Percentiles rank a stretch among this genome's conserved stretches.
Conservation (phyloP, 495 filamentous ascomycete genomes). For the Platismatia glauca region DNA sequence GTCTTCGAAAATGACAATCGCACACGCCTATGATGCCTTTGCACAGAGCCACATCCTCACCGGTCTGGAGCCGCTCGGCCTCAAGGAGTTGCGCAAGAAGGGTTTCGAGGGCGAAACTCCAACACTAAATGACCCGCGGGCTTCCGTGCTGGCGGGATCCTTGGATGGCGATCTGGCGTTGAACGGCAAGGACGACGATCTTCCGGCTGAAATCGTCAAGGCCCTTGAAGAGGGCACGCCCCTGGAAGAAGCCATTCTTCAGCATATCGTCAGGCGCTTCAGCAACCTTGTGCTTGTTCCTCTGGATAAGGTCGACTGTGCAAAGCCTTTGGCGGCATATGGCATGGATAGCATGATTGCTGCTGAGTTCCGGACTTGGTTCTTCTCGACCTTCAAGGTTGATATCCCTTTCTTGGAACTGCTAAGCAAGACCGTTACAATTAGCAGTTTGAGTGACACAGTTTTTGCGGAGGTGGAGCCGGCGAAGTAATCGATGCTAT, state of each 20-base stretch:
- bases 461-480: no score
- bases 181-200: no score
- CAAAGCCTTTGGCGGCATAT: constrained; percentile 40
- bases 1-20: no score
- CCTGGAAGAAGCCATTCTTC: constrained; percentile 29
- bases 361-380: constrained; percentile 45
- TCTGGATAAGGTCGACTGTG: constrained; percentile 40
- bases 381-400: constrained; percentile 41
- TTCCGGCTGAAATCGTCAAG: no score
- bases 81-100: constrained; percentile 21
- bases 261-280: constrained; percentile 40
- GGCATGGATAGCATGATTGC: constrained; percentile 46
- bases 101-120: constrained; percentile 27
- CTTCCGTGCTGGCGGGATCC: constrained; percentile 7
- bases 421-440: no score
- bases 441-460: no score
- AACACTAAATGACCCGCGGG: constrained; percentile 23
- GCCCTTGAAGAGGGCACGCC: neutral
- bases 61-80: constrained; percentile 22
- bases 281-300: constrained; percentile 43
- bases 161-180: no score
- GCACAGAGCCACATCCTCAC: constrained; percentile 23
- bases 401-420: constrained; percentile 45
- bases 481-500: no score
- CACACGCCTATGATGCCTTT: neutral